A percentile compares a stretch with the other conserved stretches of the same genome.
phyloP scores from a whole-genome alignment of 202 grass and related monocot species.

The Brachypodium distachyon region DNA sequence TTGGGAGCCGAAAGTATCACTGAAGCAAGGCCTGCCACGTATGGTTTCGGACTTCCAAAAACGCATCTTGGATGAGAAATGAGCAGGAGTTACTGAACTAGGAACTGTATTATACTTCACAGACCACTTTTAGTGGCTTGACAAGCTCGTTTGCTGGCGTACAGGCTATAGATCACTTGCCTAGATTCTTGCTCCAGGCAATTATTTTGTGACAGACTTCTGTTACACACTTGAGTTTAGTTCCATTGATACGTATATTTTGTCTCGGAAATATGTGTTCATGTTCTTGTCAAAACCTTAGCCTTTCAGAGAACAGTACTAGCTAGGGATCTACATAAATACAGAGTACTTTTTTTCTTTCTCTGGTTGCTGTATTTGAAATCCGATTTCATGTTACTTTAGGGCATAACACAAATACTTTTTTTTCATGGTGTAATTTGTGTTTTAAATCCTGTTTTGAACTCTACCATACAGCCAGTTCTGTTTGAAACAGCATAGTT shows the following conservation, averaged over 20 bases:
- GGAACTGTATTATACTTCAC: conserved; percentile 39
- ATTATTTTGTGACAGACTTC: conserved; percentile 12
- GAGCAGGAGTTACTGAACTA: background rate
- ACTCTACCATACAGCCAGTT: background rate
- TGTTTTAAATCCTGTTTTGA: background rate
- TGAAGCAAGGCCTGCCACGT: conserved; percentile 66
- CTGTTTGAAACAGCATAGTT: too few relatives aligned
- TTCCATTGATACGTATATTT: conserved; percentile 27
- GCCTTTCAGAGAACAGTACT: background rate
- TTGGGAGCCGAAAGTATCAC: conserved; percentile 80
- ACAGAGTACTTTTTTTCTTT: background rate
- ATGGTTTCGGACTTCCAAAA: conserved; percentile 91
- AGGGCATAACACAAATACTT: background rate
- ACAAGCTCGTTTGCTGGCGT: conserved; percentile 13
- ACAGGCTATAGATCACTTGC: background rate
- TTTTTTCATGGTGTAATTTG: background rate
- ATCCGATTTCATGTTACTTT: background rate
- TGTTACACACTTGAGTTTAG: conserved; percentile 19
- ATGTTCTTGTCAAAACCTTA: conserved; percentile 7
- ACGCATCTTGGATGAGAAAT: conserved; percentile 71
- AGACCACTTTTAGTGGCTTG: conserved; percentile 17
- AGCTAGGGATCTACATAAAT: conserved; percentile 11
- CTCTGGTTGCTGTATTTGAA: background rate
- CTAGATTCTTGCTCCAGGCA: background rate
- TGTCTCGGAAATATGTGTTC: background rate